Base-by-base conservation (phyloP, 345 rosid genomes). In the Eucalyptus virginea region DNA sequence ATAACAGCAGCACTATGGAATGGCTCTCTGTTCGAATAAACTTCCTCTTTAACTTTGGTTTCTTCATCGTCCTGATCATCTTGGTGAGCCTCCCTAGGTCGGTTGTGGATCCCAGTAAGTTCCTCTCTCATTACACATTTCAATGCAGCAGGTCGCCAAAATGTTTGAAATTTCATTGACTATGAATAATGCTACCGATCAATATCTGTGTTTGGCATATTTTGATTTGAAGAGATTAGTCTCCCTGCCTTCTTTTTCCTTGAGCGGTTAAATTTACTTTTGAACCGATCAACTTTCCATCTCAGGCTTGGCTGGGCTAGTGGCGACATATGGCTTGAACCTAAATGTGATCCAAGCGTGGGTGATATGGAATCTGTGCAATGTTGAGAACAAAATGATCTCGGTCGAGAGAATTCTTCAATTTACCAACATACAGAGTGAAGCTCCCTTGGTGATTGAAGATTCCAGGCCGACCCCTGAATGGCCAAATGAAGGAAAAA, bases 1-100 rank as follows among this genome's bases (percentile, higher is more conserved):
- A 97, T 90, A 92, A 95, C 92, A 92, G 91, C 37, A 94, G 95
- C 87, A 93, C 99, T 32, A 96, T 95, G 97, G 99, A 96, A 90
- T 97, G 99, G 99, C 91, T 97, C 65, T 93, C 96, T 81, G 91
- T 96, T 90, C 95, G 99, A 54, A 94, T 95, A 89, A 96, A 97
- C 94, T 96, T 96, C 85, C 95, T 96, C 48, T 95, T 96, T 92
- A 94, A 96, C 89, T 91, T 93, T n/a, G 97, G 93, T 52, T 97
- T 97, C 94, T 97, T 95, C 89, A 86, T 97, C 88, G 97, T 94
- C 49, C 93, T 97, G 89, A 89, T 93, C 86, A 94, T 97, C 92
- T 93, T 97, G 94, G 96, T 96, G 89, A 94, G 90, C 92, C 88
- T 95, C 87, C 98, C 99, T 11, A 85, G 92, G 88, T 95, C 97